Conservation (phyloP, 2,329 filamentous ascomycete genomes). For the Polytolypa hystricis region DNA sequence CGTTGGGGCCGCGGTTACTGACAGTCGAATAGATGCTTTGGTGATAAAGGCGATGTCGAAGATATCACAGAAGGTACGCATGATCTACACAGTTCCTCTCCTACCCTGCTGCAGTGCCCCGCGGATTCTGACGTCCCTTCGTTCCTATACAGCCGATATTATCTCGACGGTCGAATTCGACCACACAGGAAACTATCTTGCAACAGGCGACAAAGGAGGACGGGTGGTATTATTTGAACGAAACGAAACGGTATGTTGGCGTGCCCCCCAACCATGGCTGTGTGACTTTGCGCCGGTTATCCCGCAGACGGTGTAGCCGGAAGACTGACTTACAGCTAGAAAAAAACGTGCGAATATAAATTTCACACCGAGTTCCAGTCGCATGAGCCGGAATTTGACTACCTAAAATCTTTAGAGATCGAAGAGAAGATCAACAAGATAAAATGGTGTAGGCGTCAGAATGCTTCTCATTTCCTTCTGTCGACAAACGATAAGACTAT, state of each 20-base stretch:
- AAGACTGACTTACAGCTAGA: slow-evolving; percentile 46
- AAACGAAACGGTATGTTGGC: slow-evolving; percentile 74
- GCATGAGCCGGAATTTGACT: slow-evolving; percentile 98
- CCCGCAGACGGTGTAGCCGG: background rate
- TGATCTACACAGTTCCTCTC: background rate
- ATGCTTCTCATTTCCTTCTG: slow-evolving; percentile 93
- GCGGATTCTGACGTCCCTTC: slow-evolving; percentile 8
- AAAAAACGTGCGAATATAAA: slow-evolving; percentile 99
- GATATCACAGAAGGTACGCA: slow-evolving; percentile 86
- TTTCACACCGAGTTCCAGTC: slow-evolving; percentile 99
- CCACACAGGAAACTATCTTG: slow-evolving; percentile 42
- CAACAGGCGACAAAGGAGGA: slow-evolving; percentile 42
- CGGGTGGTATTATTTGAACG: slow-evolving; percentile 47
- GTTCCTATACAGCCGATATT: slow-evolving; percentile 33
- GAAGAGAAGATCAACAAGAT: slow-evolving; percentile 99
- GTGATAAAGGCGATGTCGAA: slow-evolving; percentile 98
- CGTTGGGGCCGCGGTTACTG: slow-evolving; percentile 3
- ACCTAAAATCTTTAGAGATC: slow-evolving; percentile 97
- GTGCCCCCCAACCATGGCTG: slow-evolving; percentile 2
- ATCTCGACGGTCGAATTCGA: slow-evolving; percentile 44
- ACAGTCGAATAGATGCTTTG: slow-evolving; percentile 65
- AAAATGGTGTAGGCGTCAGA: slow-evolving; percentile 97
- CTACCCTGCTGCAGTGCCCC: too few relatives aligned
- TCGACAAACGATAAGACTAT: slow-evolving; percentile 99
- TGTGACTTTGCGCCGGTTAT: background rate